Base-by-base conservation (phyloP, 192 early-diverging fungal genomes). In the Coemansia aciculifera region DNA sequence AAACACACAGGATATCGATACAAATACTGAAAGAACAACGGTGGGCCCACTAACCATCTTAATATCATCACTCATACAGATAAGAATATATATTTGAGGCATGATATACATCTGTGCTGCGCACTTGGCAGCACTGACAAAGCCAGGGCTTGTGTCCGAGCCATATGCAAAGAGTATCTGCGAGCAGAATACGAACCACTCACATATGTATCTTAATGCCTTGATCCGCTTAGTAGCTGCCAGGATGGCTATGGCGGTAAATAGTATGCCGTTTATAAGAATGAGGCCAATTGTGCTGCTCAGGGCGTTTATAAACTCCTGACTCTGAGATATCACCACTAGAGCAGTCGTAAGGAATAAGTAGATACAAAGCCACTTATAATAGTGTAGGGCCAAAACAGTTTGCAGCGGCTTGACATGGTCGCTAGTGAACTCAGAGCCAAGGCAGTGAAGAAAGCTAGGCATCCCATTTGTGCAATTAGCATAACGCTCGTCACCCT, bases 141-240 rank as follows among this genome's bases (percentile, higher is more conserved):
- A 17, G 4, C 54, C 31, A 2, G 54, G 54, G 17, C 54, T 57
- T n/a, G 54, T 57, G 6, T 10, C 5, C 8, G 27, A 57, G 15
- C 54, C 54, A 31, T 15, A 57, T 34, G 11, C 54, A 34, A 57
- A 57, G 13, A 57, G 54, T 32, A 57, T 34, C 29, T 57, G 54
- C 0, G 54, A 34, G 29, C 27, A 32, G 31, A 57, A 57, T 17
- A 17, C 54, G 7, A 32, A 57, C 29, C 27, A 32, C 29, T 57
- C 54, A 15, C 54, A 29, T 34, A 57, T 34, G 6, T 57, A 57
- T 5, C 27, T 12, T 17, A 57, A 13, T 29, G 15, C 54, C 15
- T 34, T 32, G 29, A 57, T 15, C 13, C 54, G 54, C 54, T 32
- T 57, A 17, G 12, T 57, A 8, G 31, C 29, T 1, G 31, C 29